phyloP scores from a whole-genome alignment of 2,329 filamentous ascomycete species.

The Monosporascus sp. region DNA sequence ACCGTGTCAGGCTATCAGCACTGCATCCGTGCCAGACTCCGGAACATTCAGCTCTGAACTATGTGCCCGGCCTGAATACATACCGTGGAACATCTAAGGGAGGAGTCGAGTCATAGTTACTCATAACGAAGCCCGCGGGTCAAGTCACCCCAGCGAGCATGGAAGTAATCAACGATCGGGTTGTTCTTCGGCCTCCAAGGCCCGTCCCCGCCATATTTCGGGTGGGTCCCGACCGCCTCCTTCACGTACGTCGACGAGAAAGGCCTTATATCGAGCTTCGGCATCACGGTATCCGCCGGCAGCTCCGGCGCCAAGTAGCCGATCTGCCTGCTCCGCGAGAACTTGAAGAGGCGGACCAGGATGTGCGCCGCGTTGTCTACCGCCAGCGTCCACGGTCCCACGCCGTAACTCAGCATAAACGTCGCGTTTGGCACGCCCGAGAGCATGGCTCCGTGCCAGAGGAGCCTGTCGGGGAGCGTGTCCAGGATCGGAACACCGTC shows the following conservation, averaged over 20 bases:
- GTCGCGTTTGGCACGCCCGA: conserved; percentile 56
- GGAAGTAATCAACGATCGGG: conserved; percentile 3
- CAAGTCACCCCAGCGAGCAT: conserved; percentile 8
- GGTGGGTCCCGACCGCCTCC: conserved; percentile 1
- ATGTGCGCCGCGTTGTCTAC: conserved; percentile 48
- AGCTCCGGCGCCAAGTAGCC: conserved; percentile 39
- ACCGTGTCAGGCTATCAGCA: no score
- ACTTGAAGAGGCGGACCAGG: conserved; percentile 42
- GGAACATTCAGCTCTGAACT: no score
- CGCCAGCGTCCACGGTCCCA: conserved; percentile 57
- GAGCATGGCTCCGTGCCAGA: conserved; percentile 58
- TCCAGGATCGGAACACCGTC: conserved; percentile 41
- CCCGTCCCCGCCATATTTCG: conserved; percentile 4
- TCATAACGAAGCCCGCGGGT: conserved; percentile 3
- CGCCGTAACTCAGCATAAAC: conserved; percentile 54
- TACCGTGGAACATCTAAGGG: no score
- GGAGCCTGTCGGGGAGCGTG: conserved; percentile 32
- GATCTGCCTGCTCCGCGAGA: conserved; percentile 39
- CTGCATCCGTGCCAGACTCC: no score
- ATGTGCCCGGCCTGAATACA: no score
- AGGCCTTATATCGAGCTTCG: conserved; percentile 9
- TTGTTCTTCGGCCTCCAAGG: conserved; percentile 6
- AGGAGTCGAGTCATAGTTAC: no score
- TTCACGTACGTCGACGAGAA: conserved; percentile 9
- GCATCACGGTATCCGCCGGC: conserved; percentile 15